Conservation (phyloP, 192 early-diverging fungal species). For the Mortierella hygrophila region DNA sequence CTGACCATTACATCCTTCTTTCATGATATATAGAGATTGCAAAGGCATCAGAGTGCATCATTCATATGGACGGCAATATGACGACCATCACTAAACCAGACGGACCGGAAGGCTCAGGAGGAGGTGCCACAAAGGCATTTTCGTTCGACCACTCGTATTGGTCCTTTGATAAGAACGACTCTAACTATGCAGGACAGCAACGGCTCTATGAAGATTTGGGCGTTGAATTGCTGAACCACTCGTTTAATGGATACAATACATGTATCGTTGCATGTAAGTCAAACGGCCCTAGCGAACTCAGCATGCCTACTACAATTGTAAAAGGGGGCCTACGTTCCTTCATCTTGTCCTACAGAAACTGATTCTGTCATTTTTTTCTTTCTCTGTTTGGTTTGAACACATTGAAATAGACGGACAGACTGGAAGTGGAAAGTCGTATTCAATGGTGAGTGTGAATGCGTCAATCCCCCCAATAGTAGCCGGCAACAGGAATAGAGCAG, state of each 20-base stretch:
- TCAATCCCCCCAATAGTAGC: background rate
- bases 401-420: slow-evolving; percentile 76
- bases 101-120: slow-evolving; percentile 11
- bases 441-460: slow-evolving; percentile 59
- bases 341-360: background rate
- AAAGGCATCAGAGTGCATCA: slow-evolving; percentile 72
- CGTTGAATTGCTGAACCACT: slow-evolving; percentile 82
- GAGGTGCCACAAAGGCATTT: slow-evolving; percentile 66
- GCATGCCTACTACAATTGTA: background rate
- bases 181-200: slow-evolving; percentile 79
- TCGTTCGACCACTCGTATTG: slow-evolving; percentile 93
- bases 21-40: slow-evolving; percentile 61
- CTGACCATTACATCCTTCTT: background rate
- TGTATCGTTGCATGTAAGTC: slow-evolving; percentile 92
- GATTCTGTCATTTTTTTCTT: background rate
- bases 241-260: slow-evolving; percentile 91
- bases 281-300: background rate
- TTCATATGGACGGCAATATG: slow-evolving; percentile 81
- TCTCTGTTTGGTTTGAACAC: background rate
- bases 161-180: slow-evolving; percentile 78
- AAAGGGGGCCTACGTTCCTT: background rate
- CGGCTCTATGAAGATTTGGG: slow-evolving; percentile 84
- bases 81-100: slow-evolving; percentile 73
- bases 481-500: background rate
- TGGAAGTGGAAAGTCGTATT: slow-evolving; percentile 80